These are phyloP conservation scores for Phaeotremella fagi DNA, from an alignment of 768 basidiomycete species.

Conservation along the genomic window DNA sequence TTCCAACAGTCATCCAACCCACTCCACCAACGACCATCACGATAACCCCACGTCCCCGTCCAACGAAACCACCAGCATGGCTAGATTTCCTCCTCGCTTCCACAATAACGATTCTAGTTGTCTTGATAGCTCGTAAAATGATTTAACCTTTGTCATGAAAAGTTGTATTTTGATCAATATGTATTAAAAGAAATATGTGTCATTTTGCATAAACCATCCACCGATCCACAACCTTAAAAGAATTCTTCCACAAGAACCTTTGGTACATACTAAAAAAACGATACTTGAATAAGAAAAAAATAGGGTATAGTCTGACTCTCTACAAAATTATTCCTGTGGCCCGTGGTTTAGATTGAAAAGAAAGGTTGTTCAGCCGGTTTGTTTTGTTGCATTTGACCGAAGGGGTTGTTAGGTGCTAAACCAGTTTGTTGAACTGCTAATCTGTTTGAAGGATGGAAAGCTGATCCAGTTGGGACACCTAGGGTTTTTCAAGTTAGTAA, in stretches of 20 bases:
- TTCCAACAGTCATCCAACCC: constrained; percentile 1
- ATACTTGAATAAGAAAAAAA: neutral
- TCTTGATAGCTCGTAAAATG: constrained; percentile 18
- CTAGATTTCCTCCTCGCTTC: constrained; percentile 26
- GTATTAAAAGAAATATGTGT: too few species aligned
- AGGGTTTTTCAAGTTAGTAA: too few species aligned
- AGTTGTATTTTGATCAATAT: too few species aligned
- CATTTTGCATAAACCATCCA: too few species aligned
- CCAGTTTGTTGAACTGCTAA: constrained; percentile 43
- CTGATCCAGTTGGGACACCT: constrained; percentile 52
- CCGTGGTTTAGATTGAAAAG: constrained; percentile 70
- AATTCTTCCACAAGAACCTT: too few species aligned
- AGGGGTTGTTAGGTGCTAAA: constrained; percentile 46
- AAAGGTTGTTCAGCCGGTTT: constrained; percentile 58
- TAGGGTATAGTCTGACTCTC: neutral
- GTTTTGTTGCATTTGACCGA: constrained; percentile 56
- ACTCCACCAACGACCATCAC: constrained; percentile 6
- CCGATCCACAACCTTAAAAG: too few species aligned
- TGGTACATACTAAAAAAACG: too few species aligned
- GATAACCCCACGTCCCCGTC: constrained; percentile 2
- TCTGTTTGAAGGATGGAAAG: constrained; percentile 51
- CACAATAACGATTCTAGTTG: constrained; percentile 12
- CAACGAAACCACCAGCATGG: constrained; percentile 8
- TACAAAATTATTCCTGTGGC: too few species aligned
- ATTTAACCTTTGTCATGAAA: too few species aligned